Conservation (phyloP, 352 stramenopile genomes). For the Phytopythium ostracodes region DNA sequence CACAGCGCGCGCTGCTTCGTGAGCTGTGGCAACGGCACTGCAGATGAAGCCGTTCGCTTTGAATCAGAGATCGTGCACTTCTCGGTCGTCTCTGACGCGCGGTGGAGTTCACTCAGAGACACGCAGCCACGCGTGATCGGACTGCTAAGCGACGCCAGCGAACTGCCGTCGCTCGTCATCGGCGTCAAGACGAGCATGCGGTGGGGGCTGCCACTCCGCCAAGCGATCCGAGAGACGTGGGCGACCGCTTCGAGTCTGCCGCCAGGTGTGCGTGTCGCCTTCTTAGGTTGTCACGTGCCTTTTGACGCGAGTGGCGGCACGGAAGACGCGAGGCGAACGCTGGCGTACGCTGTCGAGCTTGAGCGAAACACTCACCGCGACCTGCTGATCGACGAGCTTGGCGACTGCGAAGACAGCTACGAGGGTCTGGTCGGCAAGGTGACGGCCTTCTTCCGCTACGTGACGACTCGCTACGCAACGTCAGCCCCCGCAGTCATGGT, state of each 20-base stretch:
- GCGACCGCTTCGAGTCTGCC: neutral
- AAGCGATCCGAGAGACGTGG: constrained; percentile 32
- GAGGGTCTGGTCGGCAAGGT: constrained; percentile 36
- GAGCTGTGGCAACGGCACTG: neutral
- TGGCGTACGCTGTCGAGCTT: neutral
- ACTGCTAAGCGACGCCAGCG: neutral
- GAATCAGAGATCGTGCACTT: neutral
- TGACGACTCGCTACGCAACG: constrained; percentile 2
- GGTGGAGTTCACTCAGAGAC: neutral
- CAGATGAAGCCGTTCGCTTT: neutral
- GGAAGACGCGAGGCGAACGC: neutral
- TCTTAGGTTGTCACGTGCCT: neutral
- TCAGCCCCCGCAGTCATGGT: constrained; percentile 39
- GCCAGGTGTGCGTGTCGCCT: neutral
- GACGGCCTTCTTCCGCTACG: constrained; percentile 41
- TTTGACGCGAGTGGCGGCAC: neutral
- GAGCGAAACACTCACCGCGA: constrained; percentile 12
- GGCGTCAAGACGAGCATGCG: constrained; percentile 36
- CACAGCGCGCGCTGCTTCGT: constrained; percentile 1
- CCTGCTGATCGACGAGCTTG: constrained; percentile 37
- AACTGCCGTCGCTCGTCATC: constrained; percentile 15
- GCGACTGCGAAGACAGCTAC: constrained; percentile 42
- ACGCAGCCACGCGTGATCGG: neutral
- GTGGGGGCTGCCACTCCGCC: constrained; percentile 12
- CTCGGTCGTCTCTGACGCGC: neutral